These are phyloP conservation scores for Knoxia roxburghii DNA, from an alignment of 257 asterid genomes.

Conservation along the genomic window DNA sequence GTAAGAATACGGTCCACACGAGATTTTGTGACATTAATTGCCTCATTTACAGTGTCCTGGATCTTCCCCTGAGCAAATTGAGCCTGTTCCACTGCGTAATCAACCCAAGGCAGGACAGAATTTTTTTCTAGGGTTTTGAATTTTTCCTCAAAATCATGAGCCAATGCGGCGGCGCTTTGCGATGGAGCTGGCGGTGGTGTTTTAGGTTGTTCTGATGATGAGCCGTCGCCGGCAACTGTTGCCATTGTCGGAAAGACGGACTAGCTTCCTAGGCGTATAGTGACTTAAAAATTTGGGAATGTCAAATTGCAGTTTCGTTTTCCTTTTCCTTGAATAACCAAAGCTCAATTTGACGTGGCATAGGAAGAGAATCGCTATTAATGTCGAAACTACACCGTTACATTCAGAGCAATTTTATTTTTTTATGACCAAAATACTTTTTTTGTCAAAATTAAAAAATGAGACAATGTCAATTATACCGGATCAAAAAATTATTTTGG, in stretches of 20 bases:
- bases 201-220: slow-evolving; percentile 15
- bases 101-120: slow-evolving; percentile 45
- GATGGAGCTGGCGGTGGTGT: slow-evolving; percentile 18
- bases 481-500: too few relatives aligned
- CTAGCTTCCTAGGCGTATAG: background rate
- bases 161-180: background rate
- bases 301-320: too few relatives aligned
- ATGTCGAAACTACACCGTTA: too few relatives aligned
- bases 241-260: slow-evolving; percentile 17
- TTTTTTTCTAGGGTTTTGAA: slow-evolving; percentile 23
- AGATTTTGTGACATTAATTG: slow-evolving; percentile 58
- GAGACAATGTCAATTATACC: too few relatives aligned
- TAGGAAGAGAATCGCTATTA: too few relatives aligned
- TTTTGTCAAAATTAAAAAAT: too few relatives aligned
- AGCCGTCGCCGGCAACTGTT: slow-evolving; percentile 15
- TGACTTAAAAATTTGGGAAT: background rate
- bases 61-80: slow-evolving; percentile 48
- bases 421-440: too few relatives aligned
- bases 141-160: slow-evolving; percentile 11
- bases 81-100: slow-evolving; percentile 72
- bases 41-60: slow-evolving; percentile 45
- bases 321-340: too few relatives aligned
- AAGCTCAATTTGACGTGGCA: too few relatives aligned
- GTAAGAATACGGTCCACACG: slow-evolving; percentile 65
- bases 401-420: too few relatives aligned